Evolutionary conservation across 257 asterid species (phyloP).

Genomic region (Thymus mandschuricus): DNA sequence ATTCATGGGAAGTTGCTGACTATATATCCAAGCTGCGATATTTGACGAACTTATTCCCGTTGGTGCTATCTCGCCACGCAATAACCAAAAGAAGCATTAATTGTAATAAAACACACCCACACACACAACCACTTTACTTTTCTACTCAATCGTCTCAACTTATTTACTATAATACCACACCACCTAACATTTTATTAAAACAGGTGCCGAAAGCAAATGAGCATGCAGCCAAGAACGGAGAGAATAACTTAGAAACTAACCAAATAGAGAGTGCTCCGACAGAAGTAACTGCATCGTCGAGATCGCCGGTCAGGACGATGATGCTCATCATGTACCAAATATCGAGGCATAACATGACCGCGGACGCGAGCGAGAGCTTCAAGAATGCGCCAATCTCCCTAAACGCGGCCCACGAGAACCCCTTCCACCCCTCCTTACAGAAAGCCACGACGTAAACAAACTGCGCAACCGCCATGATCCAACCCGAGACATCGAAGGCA

Average conservation of each 20-base stretch:
- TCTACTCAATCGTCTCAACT: too few species aligned
- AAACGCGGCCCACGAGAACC: slow-evolving; percentile 66
- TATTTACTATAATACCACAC: too few species aligned
- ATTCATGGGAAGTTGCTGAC: too few species aligned
- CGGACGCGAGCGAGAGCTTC: slow-evolving; percentile 86
- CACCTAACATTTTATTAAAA: too few species aligned
- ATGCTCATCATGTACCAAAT: slow-evolving; percentile 92
- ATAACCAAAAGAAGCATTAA: neutral
- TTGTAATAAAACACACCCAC: too few species aligned
- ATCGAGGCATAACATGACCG: slow-evolving; percentile 85
- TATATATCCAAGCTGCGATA: too few species aligned
- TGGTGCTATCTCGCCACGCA: too few species aligned
- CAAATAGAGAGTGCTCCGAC: slow-evolving; percentile 87
- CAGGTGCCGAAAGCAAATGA: too few species aligned
- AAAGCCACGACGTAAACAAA: slow-evolving; percentile 70
- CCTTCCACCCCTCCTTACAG: slow-evolving; percentile 93
- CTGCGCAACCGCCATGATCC: slow-evolving; percentile 63
- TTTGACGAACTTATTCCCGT: too few species aligned
- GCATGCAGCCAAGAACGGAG: too few species aligned
- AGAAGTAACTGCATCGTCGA: slow-evolving; percentile 64
- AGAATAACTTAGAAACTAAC: slow-evolving; percentile 31
- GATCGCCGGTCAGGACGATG: slow-evolving; percentile 74
- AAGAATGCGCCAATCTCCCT: slow-evolving; percentile 78
- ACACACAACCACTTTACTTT: too few species aligned
- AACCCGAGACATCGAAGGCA: slow-evolving; percentile 61